These are phyloP conservation scores for Sclerotinia nivalis DNA, from an alignment of 2,329 filamentous ascomycete species.

Conservation along the genomic window DNA sequence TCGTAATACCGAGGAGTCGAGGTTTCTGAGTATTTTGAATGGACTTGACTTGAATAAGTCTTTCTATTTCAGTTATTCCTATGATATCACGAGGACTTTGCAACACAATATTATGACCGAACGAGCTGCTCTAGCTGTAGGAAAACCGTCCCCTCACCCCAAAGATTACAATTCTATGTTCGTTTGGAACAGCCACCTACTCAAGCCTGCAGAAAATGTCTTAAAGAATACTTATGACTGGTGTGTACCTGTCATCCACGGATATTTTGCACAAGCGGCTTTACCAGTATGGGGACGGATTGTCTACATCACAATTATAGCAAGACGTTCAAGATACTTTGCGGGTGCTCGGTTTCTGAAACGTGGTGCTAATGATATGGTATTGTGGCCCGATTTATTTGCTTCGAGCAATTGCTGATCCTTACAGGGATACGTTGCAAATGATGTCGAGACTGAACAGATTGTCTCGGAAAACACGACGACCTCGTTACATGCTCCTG, in stretches of 20 bases:
- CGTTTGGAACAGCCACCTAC: slow-evolving; percentile 91
- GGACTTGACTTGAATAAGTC: slow-evolving; percentile 87
- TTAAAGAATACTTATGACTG: slow-evolving; percentile 87
- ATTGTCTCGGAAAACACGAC: slow-evolving; percentile 94
- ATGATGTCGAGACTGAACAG: slow-evolving; percentile 98
- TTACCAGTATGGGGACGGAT: slow-evolving; percentile 83
- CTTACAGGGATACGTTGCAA: slow-evolving; percentile 79
- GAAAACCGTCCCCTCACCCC: slow-evolving; percentile 57
- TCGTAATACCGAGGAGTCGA: slow-evolving; percentile 80
- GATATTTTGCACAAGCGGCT: slow-evolving; percentile 89
- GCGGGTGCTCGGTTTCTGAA: slow-evolving; percentile 94
- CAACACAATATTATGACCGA: slow-evolving; percentile 90
- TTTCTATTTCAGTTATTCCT: slow-evolving; percentile 98
- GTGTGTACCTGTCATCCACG: slow-evolving; percentile 94
- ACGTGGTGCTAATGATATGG: slow-evolving; percentile 85
- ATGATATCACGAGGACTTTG: slow-evolving; percentile 88
- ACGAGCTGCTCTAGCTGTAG: slow-evolving; percentile 67
- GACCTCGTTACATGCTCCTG: slow-evolving; percentile 92
- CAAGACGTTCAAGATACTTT: slow-evolving; percentile 86
- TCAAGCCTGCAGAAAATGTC: slow-evolving; percentile 69
- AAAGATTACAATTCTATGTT: slow-evolving; percentile 91
- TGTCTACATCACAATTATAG: slow-evolving; percentile 92
- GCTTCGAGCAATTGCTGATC: slow-evolving; percentile 23
- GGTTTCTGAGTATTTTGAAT: slow-evolving; percentile 84
- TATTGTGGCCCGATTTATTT: slow-evolving; percentile 36